Conservation (phyloP, 2,329 filamentous ascomycete genomes). For the Fonsecaea pugnacius region DNA sequence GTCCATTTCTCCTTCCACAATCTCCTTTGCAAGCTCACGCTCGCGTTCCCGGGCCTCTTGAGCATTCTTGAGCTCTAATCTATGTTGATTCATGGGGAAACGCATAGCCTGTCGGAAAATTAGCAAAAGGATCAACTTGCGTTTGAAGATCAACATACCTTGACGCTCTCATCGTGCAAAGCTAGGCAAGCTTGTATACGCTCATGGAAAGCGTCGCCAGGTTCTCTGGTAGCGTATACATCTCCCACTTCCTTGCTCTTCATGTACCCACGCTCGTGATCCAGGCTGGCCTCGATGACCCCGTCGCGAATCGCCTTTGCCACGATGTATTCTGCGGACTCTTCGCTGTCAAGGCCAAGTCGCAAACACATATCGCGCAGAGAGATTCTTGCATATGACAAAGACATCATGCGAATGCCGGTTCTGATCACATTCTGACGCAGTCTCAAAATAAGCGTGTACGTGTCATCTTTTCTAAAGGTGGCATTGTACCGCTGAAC, state of each 20-base stretch:
- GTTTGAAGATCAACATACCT: slow-evolving; percentile 61
- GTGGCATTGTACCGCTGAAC: slow-evolving; percentile 79
- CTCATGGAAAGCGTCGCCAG: slow-evolving; percentile 96
- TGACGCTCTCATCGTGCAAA: slow-evolving; percentile 96
- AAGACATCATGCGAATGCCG: slow-evolving; percentile 97
- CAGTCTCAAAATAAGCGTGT: slow-evolving; percentile 90
- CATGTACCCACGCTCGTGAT: slow-evolving; percentile 95
- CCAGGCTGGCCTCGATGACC: slow-evolving; percentile 91
- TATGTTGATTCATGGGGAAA: slow-evolving; percentile 99
- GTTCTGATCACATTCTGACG: slow-evolving; percentile 99
- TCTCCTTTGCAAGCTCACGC: slow-evolving; percentile 97
- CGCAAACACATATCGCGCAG: slow-evolving; percentile 96
- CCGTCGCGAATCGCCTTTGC: slow-evolving; percentile 98
- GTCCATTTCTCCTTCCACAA: slow-evolving; percentile 94
- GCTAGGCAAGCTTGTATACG: slow-evolving; percentile 89
- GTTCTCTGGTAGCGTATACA: slow-evolving; percentile 93
- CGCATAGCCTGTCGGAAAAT: slow-evolving; percentile 76
- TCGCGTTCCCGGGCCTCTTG: slow-evolving; percentile 97
- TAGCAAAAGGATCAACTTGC: slow-evolving; percentile 37
- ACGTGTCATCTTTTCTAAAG: slow-evolving; percentile 92
- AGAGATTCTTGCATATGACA: slow-evolving; percentile 96
- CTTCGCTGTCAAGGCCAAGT: slow-evolving; percentile 88
- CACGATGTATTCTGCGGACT: slow-evolving; percentile 98
- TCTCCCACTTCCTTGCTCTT: slow-evolving; percentile 97
- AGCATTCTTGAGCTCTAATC: slow-evolving; percentile 94